Evolutionary conservation across 495 filamentous ascomycete genomes (phyloP), one percentile per base, ranked within the genome.

Genomic region (Hyaloscypha variabilis): DNA sequence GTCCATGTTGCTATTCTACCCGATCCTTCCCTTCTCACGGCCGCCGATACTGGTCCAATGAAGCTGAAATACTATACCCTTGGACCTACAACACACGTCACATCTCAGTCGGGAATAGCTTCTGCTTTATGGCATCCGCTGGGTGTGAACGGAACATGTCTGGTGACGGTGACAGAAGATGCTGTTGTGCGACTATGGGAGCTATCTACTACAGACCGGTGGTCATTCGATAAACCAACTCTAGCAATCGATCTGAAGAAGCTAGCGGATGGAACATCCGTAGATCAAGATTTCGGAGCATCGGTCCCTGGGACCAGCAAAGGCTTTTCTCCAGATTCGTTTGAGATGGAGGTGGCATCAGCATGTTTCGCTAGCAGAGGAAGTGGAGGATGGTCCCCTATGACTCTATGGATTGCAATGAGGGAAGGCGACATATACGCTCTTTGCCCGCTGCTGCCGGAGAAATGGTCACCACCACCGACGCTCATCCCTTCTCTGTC

Each of bases 391-490:
- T 97, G 93, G 93, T 89, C 91, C 8, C 82, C 91, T 17, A 96
- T 95, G 92, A 96, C 93, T 2, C 78, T 97, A 21, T 97, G 92
- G 92, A 77, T 96, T 52, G 92, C 91, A 19, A 97, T 96, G 92
- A 82, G 81, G 36, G 89, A 90, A 28, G 93, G 93, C 5, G 93
- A 96, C 69, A 83, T 97, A 8, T 97, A 97, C 69, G 91, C 92
- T 8, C 77, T 97, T n/a, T 96, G 93, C 74, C 93, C 93, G 11
- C 82, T 97, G 5, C 77, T 97, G 29, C 93, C 93, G 5, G 84
- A 83, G 17, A 92, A 87, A 69, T 97, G 92, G 92, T 82, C 89
- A 57, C 88, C 90, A n/a, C 86, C 90, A 19, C 82, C 89, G 2
- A 87, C 88, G 0, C 81, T 91, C 14, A 85, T 96, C 29, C 89